phyloP scores from a whole-genome alignment of 805 yeast genomes.

The Kuraishia piskuri region DNA sequence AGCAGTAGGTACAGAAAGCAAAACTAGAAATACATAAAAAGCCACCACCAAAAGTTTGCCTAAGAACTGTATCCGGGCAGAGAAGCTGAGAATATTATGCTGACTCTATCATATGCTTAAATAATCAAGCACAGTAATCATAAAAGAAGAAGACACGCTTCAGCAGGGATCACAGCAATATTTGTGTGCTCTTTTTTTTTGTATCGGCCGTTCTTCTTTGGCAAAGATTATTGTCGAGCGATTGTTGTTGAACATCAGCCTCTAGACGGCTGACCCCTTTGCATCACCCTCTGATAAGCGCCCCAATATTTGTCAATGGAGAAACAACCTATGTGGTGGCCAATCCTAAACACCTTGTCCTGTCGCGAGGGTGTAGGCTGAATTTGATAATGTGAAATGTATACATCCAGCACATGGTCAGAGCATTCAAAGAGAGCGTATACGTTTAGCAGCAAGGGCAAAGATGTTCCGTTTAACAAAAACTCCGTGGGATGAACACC shows the following conservation, averaged over 20 bases:
- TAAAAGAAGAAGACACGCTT: too few species aligned
- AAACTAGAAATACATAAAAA: background rate
- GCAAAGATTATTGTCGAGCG: too few species aligned
- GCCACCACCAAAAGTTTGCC: background rate
- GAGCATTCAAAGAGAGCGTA: conserved; percentile 16
- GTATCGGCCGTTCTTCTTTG: too few species aligned
- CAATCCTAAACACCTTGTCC: conserved; percentile 17
- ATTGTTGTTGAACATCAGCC: background rate
- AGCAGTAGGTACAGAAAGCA: background rate
- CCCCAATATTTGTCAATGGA: conserved; percentile 23
- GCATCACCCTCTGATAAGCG: conserved; percentile 3
- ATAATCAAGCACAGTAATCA: too few species aligned
- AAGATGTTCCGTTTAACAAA: conserved; percentile 6
- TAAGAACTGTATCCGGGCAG: too few species aligned
- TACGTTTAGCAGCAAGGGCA: conserved; percentile 17
- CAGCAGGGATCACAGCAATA: too few species aligned
- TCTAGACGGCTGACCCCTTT: background rate
- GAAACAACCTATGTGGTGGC: conserved; percentile 20
- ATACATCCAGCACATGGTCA: conserved; percentile 10
- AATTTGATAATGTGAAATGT: conserved; percentile 1
- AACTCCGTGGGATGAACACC: conserved; percentile 17
- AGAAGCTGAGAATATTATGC: too few species aligned
- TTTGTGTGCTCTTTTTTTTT: too few species aligned
- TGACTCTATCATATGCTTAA: too few species aligned
- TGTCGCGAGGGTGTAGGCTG: conserved; percentile 6